Conservation (phyloP, 371 early-diverging fungal genomes). For the Nematocida sp. region DNA sequence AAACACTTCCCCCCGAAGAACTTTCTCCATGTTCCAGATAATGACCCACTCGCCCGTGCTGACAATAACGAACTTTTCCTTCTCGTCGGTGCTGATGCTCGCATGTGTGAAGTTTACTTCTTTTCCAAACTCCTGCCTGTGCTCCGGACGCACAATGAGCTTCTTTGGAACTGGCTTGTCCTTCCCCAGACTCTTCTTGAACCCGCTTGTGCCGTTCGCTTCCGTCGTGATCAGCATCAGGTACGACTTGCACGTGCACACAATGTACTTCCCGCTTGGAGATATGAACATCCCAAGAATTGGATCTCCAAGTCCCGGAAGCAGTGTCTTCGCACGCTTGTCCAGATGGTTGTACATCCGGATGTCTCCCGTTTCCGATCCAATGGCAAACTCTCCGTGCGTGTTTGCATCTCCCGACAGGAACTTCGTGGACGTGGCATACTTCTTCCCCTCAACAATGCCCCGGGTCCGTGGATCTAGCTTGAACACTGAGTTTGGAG, state of each 20-base stretch:
- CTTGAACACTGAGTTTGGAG: conserved; percentile 72
- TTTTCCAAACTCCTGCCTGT: conserved; percentile 72
- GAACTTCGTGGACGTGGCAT: conserved; percentile 67
- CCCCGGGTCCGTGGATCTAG: conserved; percentile 73
- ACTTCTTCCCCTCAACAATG: conserved; percentile 58
- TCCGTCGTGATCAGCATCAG: conserved; percentile 70
- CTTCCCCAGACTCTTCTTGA: conserved; percentile 58
- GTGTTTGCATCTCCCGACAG: conserved; percentile 71
- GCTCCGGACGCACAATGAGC: conserved; percentile 78
- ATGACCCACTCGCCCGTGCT: conserved; percentile 81
- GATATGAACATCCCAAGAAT: conserved; percentile 79
- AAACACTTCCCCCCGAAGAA: conserved; percentile 69
- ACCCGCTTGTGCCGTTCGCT: conserved; percentile 44
- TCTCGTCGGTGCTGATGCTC: conserved; percentile 73
- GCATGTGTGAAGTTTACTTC: conserved; percentile 77
- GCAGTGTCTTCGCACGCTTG: conserved; percentile 74
- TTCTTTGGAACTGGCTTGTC: conserved; percentile 70
- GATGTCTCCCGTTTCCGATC: conserved; percentile 77
- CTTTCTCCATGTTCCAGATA: conserved; percentile 79
- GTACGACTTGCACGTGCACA: conserved; percentile 79
- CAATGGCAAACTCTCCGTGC: conserved; percentile 75
- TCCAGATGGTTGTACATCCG: conserved; percentile 74
- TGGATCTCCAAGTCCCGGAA: conserved; percentile 78
- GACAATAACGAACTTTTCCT: conserved; percentile 71
- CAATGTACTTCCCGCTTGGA: conserved; percentile 73